These are phyloP conservation scores for Lagenaria siceraria DNA, from an alignment of 306 rosid species.

Conservation along the genomic window DNA sequence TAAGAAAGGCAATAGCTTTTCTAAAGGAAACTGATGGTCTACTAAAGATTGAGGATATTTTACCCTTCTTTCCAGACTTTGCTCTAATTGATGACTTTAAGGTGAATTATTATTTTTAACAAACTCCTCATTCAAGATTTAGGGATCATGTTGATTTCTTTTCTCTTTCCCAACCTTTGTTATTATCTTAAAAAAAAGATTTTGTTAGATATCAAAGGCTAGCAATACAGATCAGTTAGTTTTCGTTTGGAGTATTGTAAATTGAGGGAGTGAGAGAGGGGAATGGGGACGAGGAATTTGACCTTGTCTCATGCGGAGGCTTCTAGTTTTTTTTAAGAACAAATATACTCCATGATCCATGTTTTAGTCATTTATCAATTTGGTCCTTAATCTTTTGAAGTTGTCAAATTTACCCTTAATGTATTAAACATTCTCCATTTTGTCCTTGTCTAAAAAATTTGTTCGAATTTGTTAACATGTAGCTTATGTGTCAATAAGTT, in stretches of 20 bases:
- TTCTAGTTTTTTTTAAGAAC: neutral
- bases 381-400: neutral
- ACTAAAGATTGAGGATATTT: slow-evolving; percentile 87
- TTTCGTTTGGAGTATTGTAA: neutral
- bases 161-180: neutral
- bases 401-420: neutral
- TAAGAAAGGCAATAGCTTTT: slow-evolving; percentile 94
- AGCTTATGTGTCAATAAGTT: neutral
- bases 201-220: neutral
- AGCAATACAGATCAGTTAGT: neutral
- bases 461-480: neutral
- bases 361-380: neutral
- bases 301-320: neutral
- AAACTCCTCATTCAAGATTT: neutral
- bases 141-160: neutral
- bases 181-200: neutral
- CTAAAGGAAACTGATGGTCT: slow-evolving; percentile 97
- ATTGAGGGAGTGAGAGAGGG: neutral
- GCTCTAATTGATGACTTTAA: slow-evolving; percentile 95
- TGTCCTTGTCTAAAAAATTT: neutral
- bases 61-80: slow-evolving; percentile 96
- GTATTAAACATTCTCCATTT: neutral
- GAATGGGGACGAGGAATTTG: neutral
- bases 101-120: slow-evolving; percentile 22
- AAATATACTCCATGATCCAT: neutral